These are phyloP conservation scores for Coprinellus micaceus DNA, from an alignment of 768 basidiomycete genomes.

Conservation along the genomic window DNA sequence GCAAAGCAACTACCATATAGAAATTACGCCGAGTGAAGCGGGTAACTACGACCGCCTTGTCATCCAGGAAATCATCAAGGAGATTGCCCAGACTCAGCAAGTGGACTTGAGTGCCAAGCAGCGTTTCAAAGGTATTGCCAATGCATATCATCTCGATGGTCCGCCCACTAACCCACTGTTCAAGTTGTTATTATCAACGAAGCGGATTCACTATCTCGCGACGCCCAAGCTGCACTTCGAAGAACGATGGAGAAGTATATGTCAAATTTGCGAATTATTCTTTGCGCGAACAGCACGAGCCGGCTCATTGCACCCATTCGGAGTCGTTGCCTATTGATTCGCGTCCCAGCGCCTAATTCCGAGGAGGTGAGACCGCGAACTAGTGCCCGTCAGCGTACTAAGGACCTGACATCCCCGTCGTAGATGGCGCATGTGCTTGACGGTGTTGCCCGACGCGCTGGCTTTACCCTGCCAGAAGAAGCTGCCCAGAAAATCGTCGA, in stretches of 20 bases:
- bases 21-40: constrained; percentile 97
- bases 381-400: not conserved
- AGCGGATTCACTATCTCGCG: constrained; percentile 90
- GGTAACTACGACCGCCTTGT: constrained; percentile 94
- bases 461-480: constrained; percentile 76
- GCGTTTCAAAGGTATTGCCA: constrained; percentile 83
- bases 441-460: constrained; percentile 75
- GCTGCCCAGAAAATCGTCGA: constrained; percentile 72
- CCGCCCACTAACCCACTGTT: too few relatives aligned
- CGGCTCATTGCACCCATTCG: constrained; percentile 96
- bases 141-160: not conserved
- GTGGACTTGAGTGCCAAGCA: constrained; percentile 95
- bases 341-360: constrained; percentile 82
- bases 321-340: constrained; percentile 89
- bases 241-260: constrained; percentile 99
- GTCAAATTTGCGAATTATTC: constrained; percentile 93
- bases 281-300: constrained; percentile 94
- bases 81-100: constrained; percentile 98
- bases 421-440: constrained; percentile 82
- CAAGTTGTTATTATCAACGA: constrained; percentile 95
- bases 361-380: constrained; percentile 54
- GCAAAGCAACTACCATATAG: constrained; percentile 96
- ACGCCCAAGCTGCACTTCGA: constrained; percentile 95
- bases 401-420: too few relatives aligned
- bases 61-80: constrained; percentile 95